Base-by-base conservation (phyloP, 495 filamentous ascomycete genomes). In the Penicillium egyptiacum region DNA sequence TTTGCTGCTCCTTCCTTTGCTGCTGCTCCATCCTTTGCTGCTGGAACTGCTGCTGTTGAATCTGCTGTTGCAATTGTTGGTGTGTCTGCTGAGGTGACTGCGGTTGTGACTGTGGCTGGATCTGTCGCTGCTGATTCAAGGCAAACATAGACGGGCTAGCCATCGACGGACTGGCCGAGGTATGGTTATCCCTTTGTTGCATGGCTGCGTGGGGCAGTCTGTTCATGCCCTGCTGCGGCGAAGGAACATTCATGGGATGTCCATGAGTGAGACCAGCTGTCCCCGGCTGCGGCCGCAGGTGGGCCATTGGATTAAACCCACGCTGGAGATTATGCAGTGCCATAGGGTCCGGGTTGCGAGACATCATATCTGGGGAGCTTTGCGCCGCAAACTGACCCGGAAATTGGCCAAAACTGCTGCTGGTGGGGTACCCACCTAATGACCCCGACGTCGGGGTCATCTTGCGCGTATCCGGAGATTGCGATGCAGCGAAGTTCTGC, bases 391-490 rank as follows among this genome's bases (percentile, higher is more conserved):
- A 77, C 20, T 77, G 71, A 5, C 67, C 64, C 0, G 74, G 48
- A 33, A 66, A 77, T 22, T 71, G 64, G 41, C 62, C 59, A 45
- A 67, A 74, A 48, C 66, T 68, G 19, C 60, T 60, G 0, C 62
- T 62, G n/a, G 72, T 53, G 22, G 72, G 62, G 39, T 74, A 67
- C 9, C 72, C 72, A 37, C 71, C 62, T 12, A 74, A 50, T 11
- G 74, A 66, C n/a, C 67, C 67, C 2, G 71, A 67, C 0, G 68
- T 63, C 22, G 71, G 68, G 3, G 73, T 67, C 71, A 74, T 73
- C 49, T 73, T 73, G 59, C 71, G 71, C 51, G 72, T 49, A 59
- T 74, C 72, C 9, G 73, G 73, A 5, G 71, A 75, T 48, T 72
- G 66, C 25, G 63, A 46, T 1, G 68, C 43, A 6, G 64, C 46